Evolutionary conservation across 2,329 filamentous ascomycete genomes (phyloP).

Genomic region (Pyricularia pennisetigena): DNA sequence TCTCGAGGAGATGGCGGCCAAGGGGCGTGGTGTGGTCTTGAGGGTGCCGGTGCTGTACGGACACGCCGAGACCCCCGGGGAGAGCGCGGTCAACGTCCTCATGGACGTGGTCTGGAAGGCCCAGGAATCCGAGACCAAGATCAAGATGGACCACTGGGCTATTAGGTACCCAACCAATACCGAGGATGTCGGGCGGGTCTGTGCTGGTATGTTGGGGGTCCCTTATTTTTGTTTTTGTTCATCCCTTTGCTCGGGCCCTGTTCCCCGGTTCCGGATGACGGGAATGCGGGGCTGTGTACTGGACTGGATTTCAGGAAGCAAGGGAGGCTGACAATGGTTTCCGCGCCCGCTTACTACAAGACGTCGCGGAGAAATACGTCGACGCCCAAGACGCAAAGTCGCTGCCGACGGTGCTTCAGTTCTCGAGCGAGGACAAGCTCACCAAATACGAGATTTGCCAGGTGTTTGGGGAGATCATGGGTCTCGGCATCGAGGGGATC

Average conservation of each 20-base stretch:
- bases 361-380: conserved; percentile 63
- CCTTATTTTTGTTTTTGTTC: not conserved
- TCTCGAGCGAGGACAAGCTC: conserved; percentile 75
- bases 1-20: conserved; percentile 41
- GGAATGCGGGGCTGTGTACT: not conserved
- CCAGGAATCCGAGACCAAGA: conserved; percentile 49
- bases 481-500: conserved; percentile 58
- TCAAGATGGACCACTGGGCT: conserved; percentile 82
- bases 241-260: conserved; percentile 5
- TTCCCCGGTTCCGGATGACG: not conserved
- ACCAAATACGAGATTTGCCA: conserved; percentile 88
- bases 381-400: conserved; percentile 31
- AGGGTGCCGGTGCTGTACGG: conserved; percentile 82
- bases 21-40: conserved; percentile 56
- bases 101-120: conserved; percentile 68
- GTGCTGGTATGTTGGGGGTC: conserved; percentile 40
- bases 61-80: conserved; percentile 54
- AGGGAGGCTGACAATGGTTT: not conserved
- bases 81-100: conserved; percentile 77
- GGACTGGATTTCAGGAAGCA: not conserved
- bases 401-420: conserved; percentile 68
- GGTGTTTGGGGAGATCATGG: conserved; percentile 69
- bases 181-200: conserved; percentile 74
- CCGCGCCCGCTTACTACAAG: conserved; percentile 26
- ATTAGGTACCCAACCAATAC: conserved; percentile 82